These are phyloP conservation scores for Diaporthe caulivora DNA, from an alignment of 2,329 filamentous ascomycete species.

Conservation along the genomic window DNA sequence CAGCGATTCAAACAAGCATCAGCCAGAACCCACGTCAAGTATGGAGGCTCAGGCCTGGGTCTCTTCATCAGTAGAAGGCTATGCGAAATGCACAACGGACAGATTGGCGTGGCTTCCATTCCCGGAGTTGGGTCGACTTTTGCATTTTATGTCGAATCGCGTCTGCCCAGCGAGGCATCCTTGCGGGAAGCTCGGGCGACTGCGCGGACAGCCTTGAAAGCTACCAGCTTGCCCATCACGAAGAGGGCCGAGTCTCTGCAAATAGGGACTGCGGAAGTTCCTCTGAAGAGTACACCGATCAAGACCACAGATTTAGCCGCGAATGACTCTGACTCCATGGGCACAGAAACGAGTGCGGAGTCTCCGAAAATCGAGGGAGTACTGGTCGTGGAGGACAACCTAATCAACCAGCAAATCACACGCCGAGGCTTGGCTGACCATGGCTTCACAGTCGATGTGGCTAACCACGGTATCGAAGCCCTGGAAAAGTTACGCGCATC, in stretches of 20 bases:
- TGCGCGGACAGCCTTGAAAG: constrained; percentile 50
- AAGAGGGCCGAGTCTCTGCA: constrained; percentile 39
- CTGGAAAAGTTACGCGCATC: constrained; percentile 54
- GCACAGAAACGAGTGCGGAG: constrained; percentile 28
- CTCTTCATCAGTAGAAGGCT: constrained; percentile 83
- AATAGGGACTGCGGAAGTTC: constrained; percentile 38
- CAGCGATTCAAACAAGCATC: constrained; percentile 81
- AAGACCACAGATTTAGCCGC: constrained; percentile 18
- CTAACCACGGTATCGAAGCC: constrained; percentile 55
- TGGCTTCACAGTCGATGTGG: constrained; percentile 64
- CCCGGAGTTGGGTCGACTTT: constrained; percentile 80
- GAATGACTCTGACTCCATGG: constrained; percentile 18
- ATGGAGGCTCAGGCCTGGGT: constrained; percentile 80
- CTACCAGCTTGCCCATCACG: constrained; percentile 42
- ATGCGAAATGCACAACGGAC: constrained; percentile 84
- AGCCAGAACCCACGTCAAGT: constrained; percentile 78
- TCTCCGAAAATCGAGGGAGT: constrained; percentile 55
- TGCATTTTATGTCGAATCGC: constrained; percentile 78
- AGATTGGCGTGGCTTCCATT: constrained; percentile 80
- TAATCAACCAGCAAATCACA: constrained; percentile 70
- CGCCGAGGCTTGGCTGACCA: constrained; percentile 62
- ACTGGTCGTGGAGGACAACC: constrained; percentile 71
- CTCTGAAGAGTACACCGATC: constrained; percentile 37
- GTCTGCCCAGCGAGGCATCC: constrained; percentile 55
- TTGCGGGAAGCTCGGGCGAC: constrained; percentile 55